Base-by-base conservation (phyloP, 2,329 filamentous ascomycete species). In the Colletotrichum zoysiae region DNA sequence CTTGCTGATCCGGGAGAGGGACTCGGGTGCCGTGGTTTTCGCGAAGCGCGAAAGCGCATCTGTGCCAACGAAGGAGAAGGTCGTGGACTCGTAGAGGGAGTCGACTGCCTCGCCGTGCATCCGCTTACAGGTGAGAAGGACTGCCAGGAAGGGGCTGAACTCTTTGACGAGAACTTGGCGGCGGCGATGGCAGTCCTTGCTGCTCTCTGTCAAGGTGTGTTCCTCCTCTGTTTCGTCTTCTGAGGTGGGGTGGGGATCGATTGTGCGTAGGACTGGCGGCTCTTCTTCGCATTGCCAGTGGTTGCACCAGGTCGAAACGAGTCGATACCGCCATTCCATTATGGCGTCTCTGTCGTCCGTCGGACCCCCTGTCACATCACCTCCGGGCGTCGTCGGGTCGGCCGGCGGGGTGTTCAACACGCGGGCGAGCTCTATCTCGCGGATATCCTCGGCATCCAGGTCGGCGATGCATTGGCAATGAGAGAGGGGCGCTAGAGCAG, bases 51-150 rank as follows among this genome's bases (percentile, higher is more conserved):
- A 53, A 2, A 71, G 46, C 1, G 69, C 44, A 18, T 59, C 59
- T 1, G 59, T 59, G 6, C 60, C 66, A 48, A 71, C 44, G 42
- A 73, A 18, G 77, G 81, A 63, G 42, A 73, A 73, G 4, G 68
- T 40, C 11, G 48, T 67, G 23, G 50, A 26, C 33, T 65, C 59
- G 30, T 71, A 73, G 20, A 73, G 64, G 53, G 67, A 67, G 20
- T 67, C 63, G 38, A 67, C 20, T 1, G 71, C 67, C 53, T 73
- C 71, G 20, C 44, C 57, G n/a, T 64, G 44, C 66, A 71, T 63
- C 16, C 71, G 71, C 35, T 61, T 73, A 67, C 71, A 73, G 5
- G 63, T 33, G 23, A 73, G 71, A 14, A 71, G 62, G 8, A 58
- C 57, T 11, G 58, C 58, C 11, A 73, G 26, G 48, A 73, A 73